A percentile compares a stretch with the other conserved stretches of the same genome.
phyloP scores from a whole-genome alignment of 2,329 filamentous ascomycete genomes.

The Phymatotrichopsis omnivora region DNA sequence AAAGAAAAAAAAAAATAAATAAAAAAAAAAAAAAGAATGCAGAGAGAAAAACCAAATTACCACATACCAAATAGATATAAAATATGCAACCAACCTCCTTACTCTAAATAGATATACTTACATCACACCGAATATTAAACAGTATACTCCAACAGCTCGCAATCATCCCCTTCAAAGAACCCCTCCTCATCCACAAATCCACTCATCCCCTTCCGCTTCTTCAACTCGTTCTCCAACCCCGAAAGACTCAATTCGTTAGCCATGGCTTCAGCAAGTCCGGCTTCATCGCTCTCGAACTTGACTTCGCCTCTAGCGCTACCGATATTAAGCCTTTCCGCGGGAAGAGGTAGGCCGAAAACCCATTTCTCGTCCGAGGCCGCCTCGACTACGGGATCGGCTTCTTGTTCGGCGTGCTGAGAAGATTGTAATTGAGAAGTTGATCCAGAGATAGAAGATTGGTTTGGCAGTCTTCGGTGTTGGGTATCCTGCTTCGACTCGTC shows the following conservation, averaged over 20 bases:
- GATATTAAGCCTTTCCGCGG: conserved; percentile 36
- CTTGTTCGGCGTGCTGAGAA: conserved; percentile 14
- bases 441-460: background rate
- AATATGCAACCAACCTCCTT: too few relatives aligned
- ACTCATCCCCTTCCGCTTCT: conserved; percentile 42
- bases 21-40: conserved; percentile 1
- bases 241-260: conserved; percentile 38
- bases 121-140: conserved; percentile 29
- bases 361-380: conserved; percentile 17
- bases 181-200: conserved; percentile 51
- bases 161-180: conserved; percentile 90
- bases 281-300: conserved; percentile 35
- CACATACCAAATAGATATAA: too few relatives aligned
- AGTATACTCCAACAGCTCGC: conserved; percentile 82
- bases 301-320: conserved; percentile 37
- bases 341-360: conserved; percentile 29
- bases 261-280: conserved; percentile 37
- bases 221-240: conserved; percentile 44
- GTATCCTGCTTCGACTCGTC: conserved; percentile 11
- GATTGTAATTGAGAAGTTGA: conserved; percentile 10
- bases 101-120: too few relatives aligned
- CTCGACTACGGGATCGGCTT: conserved; percentile 11
- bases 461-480: conserved; percentile 7
- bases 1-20: conserved; percentile 2
- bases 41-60: background rate